Base-by-base conservation (phyloP, 257 asterid species). In the Plantago major region DNA sequence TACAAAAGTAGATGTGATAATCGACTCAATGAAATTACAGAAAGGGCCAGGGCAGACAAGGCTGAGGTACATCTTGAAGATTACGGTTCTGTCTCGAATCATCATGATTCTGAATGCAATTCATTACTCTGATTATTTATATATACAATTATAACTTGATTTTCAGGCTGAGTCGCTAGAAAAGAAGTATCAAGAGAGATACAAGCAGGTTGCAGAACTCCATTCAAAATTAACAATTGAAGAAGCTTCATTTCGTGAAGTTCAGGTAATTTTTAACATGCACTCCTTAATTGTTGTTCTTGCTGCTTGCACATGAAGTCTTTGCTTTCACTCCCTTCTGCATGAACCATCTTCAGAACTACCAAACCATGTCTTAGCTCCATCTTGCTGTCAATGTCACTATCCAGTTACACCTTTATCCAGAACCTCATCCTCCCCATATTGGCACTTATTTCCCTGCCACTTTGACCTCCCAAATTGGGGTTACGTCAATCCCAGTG, bases 1-100 rank as follows among this genome's bases (percentile, higher is more conserved):
- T 85, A 93, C 82, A 93, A 87, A 85, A 93, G 97, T 81, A 85
- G 95, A 79, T 93, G 99, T 37, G 99, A 93, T 72, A 93, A 93
- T 69, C 88, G 94, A 59, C 97, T 93, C 69, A 93, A 93, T 79
- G 99, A 89, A 78, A 93, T 93, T 60, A 89, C 90, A 6, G 99
- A 93, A 81, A 85, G 97, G 74, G 99, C 96, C 67, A 66, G 81
- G 73, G 92, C 99, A 65, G 97, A 89, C 82, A 89, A 87, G 75
- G 75, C 71, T 5, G 99, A 93, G 97, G 99, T 89, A 76, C 56
- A 59, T 14, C 58, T 72, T 63, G 71, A 69, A 33, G 26, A 59
- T 12, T 43, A 44, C 47, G 59, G 67, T 37, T 62, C 63, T 55
- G 55, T 65, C 37, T 51, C 56, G 43, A 50, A 26, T 45, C 62